These are phyloP conservation scores for Dunaliella sp. DNA, from an alignment of 139 green algal species.

Conservation along the genomic window DNA sequence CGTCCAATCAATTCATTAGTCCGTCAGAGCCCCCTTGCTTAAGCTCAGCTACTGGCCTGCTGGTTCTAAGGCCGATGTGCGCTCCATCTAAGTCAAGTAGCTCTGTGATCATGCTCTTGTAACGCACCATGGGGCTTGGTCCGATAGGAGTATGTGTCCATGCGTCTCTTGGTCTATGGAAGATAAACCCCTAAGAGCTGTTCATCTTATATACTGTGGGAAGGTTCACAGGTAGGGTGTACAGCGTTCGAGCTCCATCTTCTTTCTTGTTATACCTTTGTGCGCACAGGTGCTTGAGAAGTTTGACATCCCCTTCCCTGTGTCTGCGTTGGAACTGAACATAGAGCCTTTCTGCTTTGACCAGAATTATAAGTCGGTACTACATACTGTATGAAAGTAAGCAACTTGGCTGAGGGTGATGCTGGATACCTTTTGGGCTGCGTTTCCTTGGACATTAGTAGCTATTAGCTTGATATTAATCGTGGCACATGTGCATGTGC, in stretches of 20 bases:
- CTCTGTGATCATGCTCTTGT: too few relatives aligned
- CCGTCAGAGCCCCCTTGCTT: too few relatives aligned
- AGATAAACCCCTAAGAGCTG: too few relatives aligned
- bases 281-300: slow-evolving; percentile 51
- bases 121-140: too few relatives aligned
- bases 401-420: not conserved
- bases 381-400: not conserved
- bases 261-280: slow-evolving; percentile 1
- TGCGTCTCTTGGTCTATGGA: too few relatives aligned
- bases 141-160: too few relatives aligned
- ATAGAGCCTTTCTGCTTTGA: slow-evolving; percentile 92
- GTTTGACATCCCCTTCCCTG: slow-evolving; percentile 91
- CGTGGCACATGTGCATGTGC: not conserved
- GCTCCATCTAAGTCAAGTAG: too few relatives aligned
- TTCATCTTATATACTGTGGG: not conserved
- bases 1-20: too few relatives aligned
- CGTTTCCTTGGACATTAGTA: not conserved
- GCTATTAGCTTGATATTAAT: not conserved
- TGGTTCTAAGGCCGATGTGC: too few relatives aligned
- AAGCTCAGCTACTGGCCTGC: too few relatives aligned
- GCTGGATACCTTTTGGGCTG: not conserved
- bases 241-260: not conserved
- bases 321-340: slow-evolving; percentile 92
- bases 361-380: not conserved
- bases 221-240: not conserved